Conservation (phyloP, 345 rosid genomes). For the Melastoma malabathricum region DNA sequence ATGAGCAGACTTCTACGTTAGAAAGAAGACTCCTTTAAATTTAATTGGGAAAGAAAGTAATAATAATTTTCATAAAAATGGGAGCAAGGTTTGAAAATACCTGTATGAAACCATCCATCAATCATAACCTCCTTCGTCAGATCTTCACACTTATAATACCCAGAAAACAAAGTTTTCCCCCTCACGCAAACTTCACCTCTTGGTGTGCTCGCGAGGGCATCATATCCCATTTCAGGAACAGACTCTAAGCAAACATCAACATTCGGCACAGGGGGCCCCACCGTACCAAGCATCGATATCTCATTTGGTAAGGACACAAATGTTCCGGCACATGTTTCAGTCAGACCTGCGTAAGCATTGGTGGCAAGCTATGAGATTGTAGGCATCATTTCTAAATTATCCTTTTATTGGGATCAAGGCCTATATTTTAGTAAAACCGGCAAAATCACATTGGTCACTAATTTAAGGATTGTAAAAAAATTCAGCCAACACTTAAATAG, state of each 20-base stretch:
- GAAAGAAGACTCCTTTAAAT: neutral
- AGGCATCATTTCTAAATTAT: neutral
- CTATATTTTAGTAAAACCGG: too few species aligned
- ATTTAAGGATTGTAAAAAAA: too few species aligned
- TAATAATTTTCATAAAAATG: neutral
- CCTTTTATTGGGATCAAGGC: neutral
- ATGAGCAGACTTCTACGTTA: neutral
- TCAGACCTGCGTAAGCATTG: conserved; percentile 41
- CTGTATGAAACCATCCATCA: conserved; percentile 98
- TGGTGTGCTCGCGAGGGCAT: conserved; percentile 70
- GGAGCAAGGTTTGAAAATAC: conserved; percentile 15
- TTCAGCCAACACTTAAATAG: too few species aligned
- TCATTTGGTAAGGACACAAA: conserved; percentile 83
- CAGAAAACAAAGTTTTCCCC: conserved; percentile 70
- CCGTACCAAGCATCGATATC: conserved; percentile 71
- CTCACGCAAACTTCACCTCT: conserved; percentile 81
- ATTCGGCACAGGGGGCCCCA: conserved; percentile 95
- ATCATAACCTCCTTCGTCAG: conserved; percentile 66
- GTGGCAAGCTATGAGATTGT: neutral
- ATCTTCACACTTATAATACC: conserved; percentile 87
- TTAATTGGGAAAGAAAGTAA: too few species aligned
- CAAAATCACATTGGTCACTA: too few species aligned
- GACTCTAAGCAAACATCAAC: conserved; percentile 84
- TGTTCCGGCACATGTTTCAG: conserved; percentile 92
- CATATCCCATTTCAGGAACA: conserved; percentile 92